phyloP scores from a whole-genome alignment of 2,329 filamentous ascomycete genomes.

The Colletotrichum chrysophilum region DNA sequence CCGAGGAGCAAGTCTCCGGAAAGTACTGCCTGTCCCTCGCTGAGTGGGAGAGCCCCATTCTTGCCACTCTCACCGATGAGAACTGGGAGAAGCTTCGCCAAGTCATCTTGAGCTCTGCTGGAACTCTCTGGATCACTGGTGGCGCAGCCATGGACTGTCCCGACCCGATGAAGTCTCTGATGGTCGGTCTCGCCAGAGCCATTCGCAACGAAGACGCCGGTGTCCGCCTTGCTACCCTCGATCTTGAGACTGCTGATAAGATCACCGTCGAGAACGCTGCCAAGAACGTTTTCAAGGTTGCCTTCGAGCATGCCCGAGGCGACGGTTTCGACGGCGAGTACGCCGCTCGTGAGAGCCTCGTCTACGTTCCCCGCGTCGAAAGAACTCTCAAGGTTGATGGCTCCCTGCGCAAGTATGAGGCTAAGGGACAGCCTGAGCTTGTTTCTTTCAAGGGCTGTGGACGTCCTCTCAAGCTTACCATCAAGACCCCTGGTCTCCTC shows the following conservation, averaged over 20 bases:
- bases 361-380: slow-evolving; percentile 9
- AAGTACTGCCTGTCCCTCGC: slow-evolving; percentile 9
- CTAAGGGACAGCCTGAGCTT: slow-evolving; percentile 11
- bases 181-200: slow-evolving; percentile 18
- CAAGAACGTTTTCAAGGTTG: neutral
- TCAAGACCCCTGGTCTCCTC: slow-evolving; percentile 26
- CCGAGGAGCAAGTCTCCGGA: neutral
- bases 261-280: neutral
- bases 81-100: slow-evolving; percentile 7
- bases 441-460: slow-evolving; percentile 6
- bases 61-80: neutral
- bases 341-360: neutral
- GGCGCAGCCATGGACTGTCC: slow-evolving; percentile 17
- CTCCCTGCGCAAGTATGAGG: neutral
- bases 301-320: neutral
- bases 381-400: neutral
- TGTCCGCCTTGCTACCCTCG: slow-evolving; percentile 10
- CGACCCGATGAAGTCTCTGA: slow-evolving; percentile 7
- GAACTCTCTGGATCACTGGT: slow-evolving; percentile 17
- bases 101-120: slow-evolving; percentile 1
- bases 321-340: slow-evolving; percentile 5
- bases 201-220: slow-evolving; percentile 24
- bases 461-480: slow-evolving; percentile 23
- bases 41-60: slow-evolving; percentile 4
- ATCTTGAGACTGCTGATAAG: neutral